Base-by-base conservation (phyloP, 441 rosid species). In the Lepidium campestre region DNA sequence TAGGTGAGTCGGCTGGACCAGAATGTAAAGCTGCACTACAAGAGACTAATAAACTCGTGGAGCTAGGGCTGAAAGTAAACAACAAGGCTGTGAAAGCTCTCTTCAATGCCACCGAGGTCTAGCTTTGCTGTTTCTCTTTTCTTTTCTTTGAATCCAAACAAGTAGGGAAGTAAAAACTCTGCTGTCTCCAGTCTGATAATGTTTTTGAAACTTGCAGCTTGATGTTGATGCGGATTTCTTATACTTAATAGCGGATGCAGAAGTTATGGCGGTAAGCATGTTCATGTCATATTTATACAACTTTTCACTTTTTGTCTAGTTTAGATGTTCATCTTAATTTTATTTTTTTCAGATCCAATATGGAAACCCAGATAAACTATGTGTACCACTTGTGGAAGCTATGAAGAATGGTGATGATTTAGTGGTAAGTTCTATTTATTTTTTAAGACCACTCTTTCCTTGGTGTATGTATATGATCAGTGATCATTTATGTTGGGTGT, bases 241-340 rank as follows among this genome's bases (percentile, higher is more conserved):
- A 32, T 93, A 91, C 79, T 86, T 85, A 25, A 81, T 93, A 71
- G 97, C 98, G 0, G 98, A 93, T 79, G 98, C 96, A 32, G 85
- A 91, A 44, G 98, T 79, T 40, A 63, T 34, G 17, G 97, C 88
- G 54, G 99, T 93, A 78, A 18, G 77, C 45, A 1, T 20, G 12
- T 34, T 34, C 23, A 40, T 58, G 23, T 52, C 12, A 37, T 36
- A 13, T 13, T 3, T 8, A 0, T 34, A 15, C 44, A 44, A 15
- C 27, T 5, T 36, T 7, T 65, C 25, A 18, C 53, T 10, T 53
- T 60, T 34, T 56, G 53, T 57, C 17, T 15, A 23, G 48, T 22
- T 47, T 47, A 60, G 39, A 53, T 60, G 18, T 52, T 52, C 20
- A 54, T 25, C 55, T 19, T 7, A 7, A 47, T 32, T n/a, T n/a